A percentile compares a stretch with the other conserved stretches of the same genome.
phyloP scores from a whole-genome alignment of 148 eudicot species.

The Dysphania ambrosioides region DNA sequence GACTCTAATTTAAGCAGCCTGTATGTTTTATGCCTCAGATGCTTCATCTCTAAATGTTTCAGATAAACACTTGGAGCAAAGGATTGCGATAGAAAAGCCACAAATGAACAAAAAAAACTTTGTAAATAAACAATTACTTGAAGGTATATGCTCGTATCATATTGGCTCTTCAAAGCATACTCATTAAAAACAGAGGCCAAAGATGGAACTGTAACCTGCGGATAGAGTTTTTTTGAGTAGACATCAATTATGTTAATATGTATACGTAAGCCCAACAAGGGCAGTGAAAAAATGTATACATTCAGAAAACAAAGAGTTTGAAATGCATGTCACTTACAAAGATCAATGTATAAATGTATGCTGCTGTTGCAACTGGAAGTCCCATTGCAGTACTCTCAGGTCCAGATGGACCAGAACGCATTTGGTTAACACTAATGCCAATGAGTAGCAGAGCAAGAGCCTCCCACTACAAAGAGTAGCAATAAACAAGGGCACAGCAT shows the following conservation, averaged over 20 bases:
- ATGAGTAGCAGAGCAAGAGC: constrained; percentile 98
- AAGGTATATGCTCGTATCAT: constrained; percentile 87
- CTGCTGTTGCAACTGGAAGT: constrained; percentile 73
- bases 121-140: no score
- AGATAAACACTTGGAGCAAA: neutral
- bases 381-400: constrained; percentile 80
- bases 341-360: constrained; percentile 80
- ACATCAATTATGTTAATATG: neutral
- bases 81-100: neutral
- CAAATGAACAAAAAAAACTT: neutral
- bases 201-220: constrained; percentile 80
- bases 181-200: constrained; percentile 91
- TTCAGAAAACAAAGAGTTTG: constrained; percentile 2
- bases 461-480: constrained; percentile 72
- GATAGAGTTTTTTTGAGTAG: constrained; percentile 5
- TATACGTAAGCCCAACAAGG: neutral
- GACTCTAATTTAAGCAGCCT: neutral
- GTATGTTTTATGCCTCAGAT: neutral
- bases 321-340: constrained; percentile 83
- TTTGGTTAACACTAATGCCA: constrained; percentile 86
- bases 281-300: neutral
- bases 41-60: neutral
- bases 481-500: neutral
- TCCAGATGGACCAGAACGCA: constrained; percentile 66
- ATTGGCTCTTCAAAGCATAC: constrained; percentile 94